Evolutionary conservation across 352 stramenopile genomes (phyloP).

Genomic region (Phytophthora meadii): DNA sequence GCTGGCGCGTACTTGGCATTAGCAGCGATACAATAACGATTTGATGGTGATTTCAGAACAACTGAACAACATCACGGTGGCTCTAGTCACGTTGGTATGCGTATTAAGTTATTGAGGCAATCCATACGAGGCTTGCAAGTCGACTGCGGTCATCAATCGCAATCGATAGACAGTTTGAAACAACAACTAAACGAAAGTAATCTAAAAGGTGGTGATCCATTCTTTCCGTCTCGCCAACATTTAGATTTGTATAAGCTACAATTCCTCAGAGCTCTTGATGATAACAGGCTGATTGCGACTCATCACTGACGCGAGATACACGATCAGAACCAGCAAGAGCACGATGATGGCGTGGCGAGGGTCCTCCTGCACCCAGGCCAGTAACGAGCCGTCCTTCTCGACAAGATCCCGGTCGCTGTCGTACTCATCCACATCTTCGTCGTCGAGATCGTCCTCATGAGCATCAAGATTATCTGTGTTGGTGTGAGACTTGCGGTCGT

Average conservation of each 20-base stretch:
- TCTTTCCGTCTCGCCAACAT: conserved; percentile 19
- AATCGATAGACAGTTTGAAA: no score
- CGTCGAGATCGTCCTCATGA: not conserved
- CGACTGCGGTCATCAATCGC: conserved; percentile 8
- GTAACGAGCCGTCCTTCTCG: conserved; percentile 72
- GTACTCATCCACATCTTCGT: conserved; percentile 33
- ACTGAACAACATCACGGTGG: conserved; percentile 38
- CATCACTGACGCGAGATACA: conserved; percentile 64
- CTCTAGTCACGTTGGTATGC: conserved; percentile 36
- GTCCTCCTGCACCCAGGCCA: conserved; percentile 76
- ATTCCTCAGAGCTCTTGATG: conserved; percentile 7
- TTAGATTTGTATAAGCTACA: conserved; percentile 9
- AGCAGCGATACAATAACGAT: no score
- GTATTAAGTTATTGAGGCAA: no score
- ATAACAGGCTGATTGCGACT: conserved; percentile 26
- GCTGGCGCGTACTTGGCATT: not conserved
- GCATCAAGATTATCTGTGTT: not conserved
- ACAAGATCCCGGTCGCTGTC: conserved; percentile 30
- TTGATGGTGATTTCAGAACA: conserved; percentile 33
- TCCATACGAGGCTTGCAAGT: not conserved
- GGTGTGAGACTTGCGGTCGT: conserved; percentile 17
- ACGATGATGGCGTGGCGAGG: conserved; percentile 69
- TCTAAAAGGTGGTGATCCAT: conserved; percentile 21
- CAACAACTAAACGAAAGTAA: not conserved
- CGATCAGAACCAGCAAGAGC: conserved; percentile 57